These are phyloP conservation scores for Zea luxurians DNA, from an alignment of 176 grass and related monocot genomes.

Conservation along the genomic window DNA sequence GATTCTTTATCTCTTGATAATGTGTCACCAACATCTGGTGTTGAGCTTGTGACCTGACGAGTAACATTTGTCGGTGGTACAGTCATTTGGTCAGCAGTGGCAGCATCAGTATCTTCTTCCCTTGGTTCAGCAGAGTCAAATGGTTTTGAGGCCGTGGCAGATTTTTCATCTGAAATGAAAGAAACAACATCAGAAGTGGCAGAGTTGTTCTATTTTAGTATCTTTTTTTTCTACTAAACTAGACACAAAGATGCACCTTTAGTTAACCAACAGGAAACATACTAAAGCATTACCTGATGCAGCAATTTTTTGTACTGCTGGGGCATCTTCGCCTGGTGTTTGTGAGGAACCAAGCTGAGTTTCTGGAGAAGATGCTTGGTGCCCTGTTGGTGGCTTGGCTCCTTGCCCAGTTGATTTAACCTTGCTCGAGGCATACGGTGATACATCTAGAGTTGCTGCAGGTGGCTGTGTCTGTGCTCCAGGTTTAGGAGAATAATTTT, in stretches of 20 bases:
- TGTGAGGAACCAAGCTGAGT: conserved; percentile 6
- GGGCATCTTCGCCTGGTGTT: not conserved
- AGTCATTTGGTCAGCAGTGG: not conserved
- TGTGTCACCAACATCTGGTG: conserved; percentile 1
- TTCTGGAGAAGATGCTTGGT: not conserved
- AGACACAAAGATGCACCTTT: not conserved
- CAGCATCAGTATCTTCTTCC: conserved; percentile 24
- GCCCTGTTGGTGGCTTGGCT: not conserved
- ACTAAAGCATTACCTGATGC: conserved; percentile 10
- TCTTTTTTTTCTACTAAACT: not conserved
- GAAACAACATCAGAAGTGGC: not conserved
- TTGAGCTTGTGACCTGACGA: not conserved
- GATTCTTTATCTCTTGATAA: not conserved
- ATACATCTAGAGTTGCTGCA: conserved; percentile 5
- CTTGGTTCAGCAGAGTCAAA: conserved; percentile 25
- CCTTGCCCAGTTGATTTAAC: conserved; percentile 15
- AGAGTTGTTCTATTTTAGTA: not conserved
- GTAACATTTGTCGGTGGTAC: not conserved
- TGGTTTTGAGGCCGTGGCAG: not conserved
- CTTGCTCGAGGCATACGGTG: not conserved
- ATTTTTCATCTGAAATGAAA: conserved; percentile 19
- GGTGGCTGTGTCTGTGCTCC: not conserved
- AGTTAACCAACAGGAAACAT: not conserved
- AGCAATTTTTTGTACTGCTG: not conserved
- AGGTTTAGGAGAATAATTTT: not conserved